Evolutionary conservation across 2,329 filamentous ascomycete species (phyloP), one percentile per base, ranked within the genome.

Genomic region (Paracamarosporium sp.): DNA sequence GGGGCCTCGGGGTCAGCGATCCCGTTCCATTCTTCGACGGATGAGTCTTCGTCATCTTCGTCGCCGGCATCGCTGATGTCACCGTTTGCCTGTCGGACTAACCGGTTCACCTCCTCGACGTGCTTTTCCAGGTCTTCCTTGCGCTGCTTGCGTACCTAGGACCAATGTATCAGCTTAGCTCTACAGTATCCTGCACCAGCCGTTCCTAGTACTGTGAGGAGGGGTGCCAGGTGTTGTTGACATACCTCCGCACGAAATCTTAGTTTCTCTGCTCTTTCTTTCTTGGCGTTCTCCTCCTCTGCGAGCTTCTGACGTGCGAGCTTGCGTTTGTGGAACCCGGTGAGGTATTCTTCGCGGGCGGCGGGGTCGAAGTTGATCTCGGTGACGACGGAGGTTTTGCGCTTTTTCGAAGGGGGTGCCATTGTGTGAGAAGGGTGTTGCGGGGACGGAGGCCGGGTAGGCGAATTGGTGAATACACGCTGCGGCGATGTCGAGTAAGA

Each of bases 321-420:
- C 78, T 97, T 98, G 77, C 95, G 90, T 83, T 98, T 99, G 82
- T 94, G 93, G 79, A 99, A 99, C 2, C 95, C 95, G 0, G 93
- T 97, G 56, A 99, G 83, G 74, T 91, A 99, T 71, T 98, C 93
- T 63, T 90, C 82, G 63, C 95, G 89, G 44, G 91, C 91, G 60
- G 84, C 83, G 60, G 85, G 80, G 79, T 99, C 93, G 79, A 98
- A 99, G 51, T 82, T 87, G 76, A 99, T 90, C 71, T 93, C 91
- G 59, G 91, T 82, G 13, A 83, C 74, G 72, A 60, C 77, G 76
- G 78, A 67, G 75, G 90, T 91, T 48, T 73, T 73, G 59, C 70
- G 69, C 56, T 73, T 75, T 56, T 77, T 76, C 4, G 59, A 53
- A 11, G 71, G 70, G 4, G 71, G 71, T 22, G 68, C 60, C 60